Conservation (phyloP, 179 eudicot species). For the Beta corolliflora region DNA sequence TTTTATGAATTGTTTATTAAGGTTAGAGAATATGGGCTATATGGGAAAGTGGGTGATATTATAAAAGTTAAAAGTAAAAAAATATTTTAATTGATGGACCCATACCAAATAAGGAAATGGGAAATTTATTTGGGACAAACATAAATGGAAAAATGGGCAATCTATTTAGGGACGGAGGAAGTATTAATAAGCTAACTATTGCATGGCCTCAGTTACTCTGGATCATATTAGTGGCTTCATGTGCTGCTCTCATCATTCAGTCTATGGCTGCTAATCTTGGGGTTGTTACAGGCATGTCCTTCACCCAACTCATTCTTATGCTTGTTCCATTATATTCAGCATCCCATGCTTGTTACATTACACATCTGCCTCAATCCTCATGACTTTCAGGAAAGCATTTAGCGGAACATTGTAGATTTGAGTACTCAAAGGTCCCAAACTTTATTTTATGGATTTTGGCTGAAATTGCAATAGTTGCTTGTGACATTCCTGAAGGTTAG, state of each 20-base stretch:
- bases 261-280: conserved; percentile 94
- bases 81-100: too few species aligned
- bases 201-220: conserved; percentile 69
- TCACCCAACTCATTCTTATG: conserved; percentile 2
- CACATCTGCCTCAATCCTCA: conserved; percentile 1
- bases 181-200: too few species aligned
- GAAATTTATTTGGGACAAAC: too few species aligned
- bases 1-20: too few species aligned
- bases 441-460: conserved; percentile 90
- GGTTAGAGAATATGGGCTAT: too few species aligned
- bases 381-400: conserved; percentile 74
- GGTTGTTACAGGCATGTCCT: conserved; percentile 82
- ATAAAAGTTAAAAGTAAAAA: too few species aligned
- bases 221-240: conserved; percentile 92
- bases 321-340: neutral
- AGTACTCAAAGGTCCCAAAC: conserved; percentile 83
- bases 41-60: too few species aligned
- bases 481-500: conserved; percentile 96
- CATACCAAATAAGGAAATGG: too few species aligned
- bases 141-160: too few species aligned
- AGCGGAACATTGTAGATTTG: conserved; percentile 91
- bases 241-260: conserved; percentile 90
- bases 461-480: conserved; percentile 85
- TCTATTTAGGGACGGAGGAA: too few species aligned
- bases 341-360: conserved; percentile 3